Base-by-base conservation (phyloP, 2,329 filamentous ascomycete genomes). In the Tolypocladium inflatum region DNA sequence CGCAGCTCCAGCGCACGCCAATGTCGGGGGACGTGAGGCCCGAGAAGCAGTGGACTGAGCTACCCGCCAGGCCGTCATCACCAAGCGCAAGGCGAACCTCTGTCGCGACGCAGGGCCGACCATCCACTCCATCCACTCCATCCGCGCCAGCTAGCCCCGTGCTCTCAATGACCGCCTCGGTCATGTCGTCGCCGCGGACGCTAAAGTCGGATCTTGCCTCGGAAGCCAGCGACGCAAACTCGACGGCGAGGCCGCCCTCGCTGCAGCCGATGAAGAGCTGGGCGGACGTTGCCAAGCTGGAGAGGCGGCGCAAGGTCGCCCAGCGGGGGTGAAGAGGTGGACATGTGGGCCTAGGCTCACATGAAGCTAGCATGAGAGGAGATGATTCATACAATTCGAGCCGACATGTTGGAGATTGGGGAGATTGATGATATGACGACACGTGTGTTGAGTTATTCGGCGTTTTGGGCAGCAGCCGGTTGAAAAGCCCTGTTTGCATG, bases 231-330 rank as follows among this genome's bases (percentile, higher is more conserved):
- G 60, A 59, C 2, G 60, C 59, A 1, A 63, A 64, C 9, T 56
- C 61, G 2, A 64, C 63, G 33, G 55, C 57, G 30, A 57, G 62
- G 19, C 65, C 64, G 7, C 73, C 73, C 13, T 64, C 72, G 4
- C 58, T 75, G 37, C 71, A 70, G 26, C 63, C 71, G 13, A 63
- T 66, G 48, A 71, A 69, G 65, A 76, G 73, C 57, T 76, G 74
- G 74, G 74, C 74, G 11, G 74, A 75, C 59, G 71, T 76, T 5
- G 73, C 71, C 15, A 66, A 64, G 17, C 60, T 65, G n/a, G 65
- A 66, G 3, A 64, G 64, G 57, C 58, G 57, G 21, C 50, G 41
- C 6, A 23, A 13, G 43, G 23, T 21, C 23, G 48, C 13, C 9
- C 30, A 43, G 37, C 55, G 50, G n/a, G 55, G 33, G 19, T 41